These are phyloP conservation scores for Cyberlindnera meyerae DNA, from an alignment of 805 yeast species.

Conservation along the genomic window DNA sequence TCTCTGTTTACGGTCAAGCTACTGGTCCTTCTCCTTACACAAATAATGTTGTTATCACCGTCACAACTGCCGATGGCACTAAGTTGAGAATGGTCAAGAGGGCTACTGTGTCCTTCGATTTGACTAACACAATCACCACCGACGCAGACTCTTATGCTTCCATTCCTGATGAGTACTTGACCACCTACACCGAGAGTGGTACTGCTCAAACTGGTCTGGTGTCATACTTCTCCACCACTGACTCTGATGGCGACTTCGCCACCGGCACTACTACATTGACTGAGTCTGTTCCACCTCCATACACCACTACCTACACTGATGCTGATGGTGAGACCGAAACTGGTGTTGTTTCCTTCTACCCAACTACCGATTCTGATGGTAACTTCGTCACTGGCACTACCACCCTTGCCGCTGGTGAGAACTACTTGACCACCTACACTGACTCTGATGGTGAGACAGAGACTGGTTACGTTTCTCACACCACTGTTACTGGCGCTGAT, in stretches of 20 bases:
- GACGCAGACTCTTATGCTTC: slow-evolving; percentile 1
- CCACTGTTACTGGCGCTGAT: slow-evolving; percentile 5
- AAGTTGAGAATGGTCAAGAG: slow-evolving; percentile 10
- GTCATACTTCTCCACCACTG: no score
- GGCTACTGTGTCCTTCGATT: slow-evolving; percentile 5
- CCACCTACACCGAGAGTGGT: slow-evolving; percentile 5
- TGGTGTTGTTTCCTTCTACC: no score
- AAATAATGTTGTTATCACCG: slow-evolving; percentile 7
- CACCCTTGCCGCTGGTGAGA: not conserved
- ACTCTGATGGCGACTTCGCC: no score
- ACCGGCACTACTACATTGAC: slow-evolving; percentile 1
- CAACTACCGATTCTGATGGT: no score
- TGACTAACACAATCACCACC: slow-evolving; percentile 7
- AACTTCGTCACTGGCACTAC: not conserved
- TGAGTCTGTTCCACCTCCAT: no score
- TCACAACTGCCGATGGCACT: slow-evolving; percentile 9
- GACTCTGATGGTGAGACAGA: slow-evolving; percentile 4
- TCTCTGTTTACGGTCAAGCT: slow-evolving; percentile 13
- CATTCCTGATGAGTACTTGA: slow-evolving; percentile 5
- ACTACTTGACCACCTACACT: slow-evolving; percentile 9
- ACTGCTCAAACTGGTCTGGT: not conserved
- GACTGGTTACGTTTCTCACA: slow-evolving; percentile 8
- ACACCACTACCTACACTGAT: slow-evolving; percentile 5
- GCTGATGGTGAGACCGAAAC: slow-evolving; percentile 1
- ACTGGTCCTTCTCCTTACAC: slow-evolving; percentile 19